Percentiles rank a stretch among this genome's conserved stretches.
These are phyloP conservation scores for Megacollybia marginata DNA, from an alignment of 768 basidiomycete species.

Conservation along the genomic window DNA sequence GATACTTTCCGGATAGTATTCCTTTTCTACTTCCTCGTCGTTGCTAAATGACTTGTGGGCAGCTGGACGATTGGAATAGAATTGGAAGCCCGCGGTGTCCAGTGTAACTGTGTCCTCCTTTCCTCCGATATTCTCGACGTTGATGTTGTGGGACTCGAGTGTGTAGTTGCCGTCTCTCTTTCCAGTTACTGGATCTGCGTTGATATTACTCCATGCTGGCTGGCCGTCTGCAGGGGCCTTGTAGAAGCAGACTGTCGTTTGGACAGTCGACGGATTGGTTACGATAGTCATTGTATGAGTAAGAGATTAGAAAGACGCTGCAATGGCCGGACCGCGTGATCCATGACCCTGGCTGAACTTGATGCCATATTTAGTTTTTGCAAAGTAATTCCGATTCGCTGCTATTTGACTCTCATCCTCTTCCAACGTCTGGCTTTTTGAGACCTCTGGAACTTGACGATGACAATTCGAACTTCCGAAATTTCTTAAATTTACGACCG, in stretches of 20 bases:
- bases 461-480: too few relatives aligned
- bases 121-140: slow-evolving; percentile 48
- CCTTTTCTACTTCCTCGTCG: slow-evolving; percentile 42
- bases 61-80: slow-evolving; percentile 22
- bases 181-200: slow-evolving; percentile 23
- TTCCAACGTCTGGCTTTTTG: too few relatives aligned
- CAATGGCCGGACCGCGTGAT: too few relatives aligned
- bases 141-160: slow-evolving; percentile 18
- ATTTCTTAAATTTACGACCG: too few relatives aligned
- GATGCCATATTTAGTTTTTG: too few relatives aligned
- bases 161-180: slow-evolving; percentile 29
- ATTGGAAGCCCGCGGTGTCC: slow-evolving; percentile 49
- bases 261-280: slow-evolving; percentile 11
- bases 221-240: slow-evolving; percentile 30
- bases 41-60: slow-evolving; percentile 31
- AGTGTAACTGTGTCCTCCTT: slow-evolving; percentile 36
- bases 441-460: too few relatives aligned
- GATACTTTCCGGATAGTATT: slow-evolving; percentile 57
- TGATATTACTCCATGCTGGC: slow-evolving; percentile 30
- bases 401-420: too few relatives aligned
- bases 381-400: too few relatives aligned
- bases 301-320: too few relatives aligned
- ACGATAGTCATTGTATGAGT: not conserved
- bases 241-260: slow-evolving; percentile 30
- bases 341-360: too few relatives aligned